These are phyloP conservation scores for Kentomonas sorsogonicus DNA, from an alignment of 208 protist genomes.

Conservation along the genomic window DNA sequence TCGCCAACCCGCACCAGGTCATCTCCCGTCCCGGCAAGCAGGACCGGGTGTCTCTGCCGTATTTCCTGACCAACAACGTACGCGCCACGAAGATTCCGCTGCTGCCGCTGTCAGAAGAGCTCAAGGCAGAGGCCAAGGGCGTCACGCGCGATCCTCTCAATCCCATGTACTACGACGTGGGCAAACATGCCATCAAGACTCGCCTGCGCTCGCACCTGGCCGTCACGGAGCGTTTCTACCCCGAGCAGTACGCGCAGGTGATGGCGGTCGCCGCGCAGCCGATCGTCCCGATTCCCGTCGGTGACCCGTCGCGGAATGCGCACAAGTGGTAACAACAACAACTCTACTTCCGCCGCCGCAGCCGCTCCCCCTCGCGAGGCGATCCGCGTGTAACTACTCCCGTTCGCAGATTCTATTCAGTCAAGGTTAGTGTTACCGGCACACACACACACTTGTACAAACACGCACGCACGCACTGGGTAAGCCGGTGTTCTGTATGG, in stretches of 20 bases:
- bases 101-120: neutral
- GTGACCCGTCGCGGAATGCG: no score
- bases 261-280: neutral
- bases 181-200: slow-evolving; percentile 13
- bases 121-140: slow-evolving; percentile 8
- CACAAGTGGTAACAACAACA: no score
- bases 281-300: no score
- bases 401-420: neutral
- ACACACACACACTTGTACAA: no score
- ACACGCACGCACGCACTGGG: no score
- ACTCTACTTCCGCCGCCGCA: no score
- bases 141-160: slow-evolving; percentile 10
- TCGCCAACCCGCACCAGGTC: slow-evolving; percentile 11
- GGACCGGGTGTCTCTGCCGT: slow-evolving; percentile 10
- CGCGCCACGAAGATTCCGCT: slow-evolving; percentile 13
- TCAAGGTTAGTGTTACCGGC: no score
- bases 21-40: slow-evolving; percentile 2
- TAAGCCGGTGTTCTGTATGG: no score
- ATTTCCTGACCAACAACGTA: slow-evolving; percentile 14
- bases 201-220: slow-evolving; percentile 8
- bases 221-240: slow-evolving; percentile 16
- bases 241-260: slow-evolving; percentile 6
- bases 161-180: slow-evolving; percentile 9
- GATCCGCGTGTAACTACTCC: neutral
- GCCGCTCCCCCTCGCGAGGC: no score